Evolutionary conservation across 495 filamentous ascomycete species (phyloP).

Genomic region (Lasiosphaeris hirsuta): DNA sequence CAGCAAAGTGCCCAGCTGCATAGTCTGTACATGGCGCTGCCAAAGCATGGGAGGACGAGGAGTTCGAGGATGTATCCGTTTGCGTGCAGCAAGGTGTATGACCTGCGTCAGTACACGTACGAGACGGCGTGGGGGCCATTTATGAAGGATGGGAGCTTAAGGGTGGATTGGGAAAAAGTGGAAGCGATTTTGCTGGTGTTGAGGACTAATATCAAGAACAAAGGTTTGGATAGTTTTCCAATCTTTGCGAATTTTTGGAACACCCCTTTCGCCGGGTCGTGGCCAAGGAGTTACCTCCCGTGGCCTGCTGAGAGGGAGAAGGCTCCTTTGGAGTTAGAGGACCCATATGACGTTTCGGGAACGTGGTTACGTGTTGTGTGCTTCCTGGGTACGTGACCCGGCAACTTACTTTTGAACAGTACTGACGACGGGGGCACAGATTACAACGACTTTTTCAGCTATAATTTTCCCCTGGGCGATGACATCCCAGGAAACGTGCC

Average conservation of each 20-base stretch:
- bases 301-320: constrained; percentile 13
- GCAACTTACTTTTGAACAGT: constrained; percentile 1
- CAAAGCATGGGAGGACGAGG: constrained; percentile 24
- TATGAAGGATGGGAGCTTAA: constrained; percentile 44
- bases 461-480: constrained; percentile 50
- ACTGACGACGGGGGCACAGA: constrained; percentile 31
- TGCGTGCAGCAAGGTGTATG: constrained; percentile 61
- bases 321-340: constrained; percentile 36
- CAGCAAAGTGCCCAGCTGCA: constrained; percentile 63
- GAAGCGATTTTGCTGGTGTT: constrained; percentile 63
- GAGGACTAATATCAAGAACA: constrained; percentile 49
- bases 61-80: constrained; percentile 44
- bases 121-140: constrained; percentile 61
- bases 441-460: constrained; percentile 59
- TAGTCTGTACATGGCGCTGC: constrained; percentile 49
- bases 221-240: constrained; percentile 39
- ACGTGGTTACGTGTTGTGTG: constrained; percentile 58
- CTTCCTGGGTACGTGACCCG: constrained; percentile 35
- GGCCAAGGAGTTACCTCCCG: constrained; percentile 43
- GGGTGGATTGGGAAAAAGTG: constrained; percentile 68
- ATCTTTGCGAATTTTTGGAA: constrained; percentile 48
- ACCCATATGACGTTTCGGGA: constrained; percentile 60
- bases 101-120: constrained; percentile 58
- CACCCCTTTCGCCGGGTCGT: constrained; percentile 50
- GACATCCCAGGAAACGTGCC: constrained; percentile 36